Evolutionary conservation across 352 stramenopile species (phyloP).

Genomic region (Globisporangium nagaii): DNA sequence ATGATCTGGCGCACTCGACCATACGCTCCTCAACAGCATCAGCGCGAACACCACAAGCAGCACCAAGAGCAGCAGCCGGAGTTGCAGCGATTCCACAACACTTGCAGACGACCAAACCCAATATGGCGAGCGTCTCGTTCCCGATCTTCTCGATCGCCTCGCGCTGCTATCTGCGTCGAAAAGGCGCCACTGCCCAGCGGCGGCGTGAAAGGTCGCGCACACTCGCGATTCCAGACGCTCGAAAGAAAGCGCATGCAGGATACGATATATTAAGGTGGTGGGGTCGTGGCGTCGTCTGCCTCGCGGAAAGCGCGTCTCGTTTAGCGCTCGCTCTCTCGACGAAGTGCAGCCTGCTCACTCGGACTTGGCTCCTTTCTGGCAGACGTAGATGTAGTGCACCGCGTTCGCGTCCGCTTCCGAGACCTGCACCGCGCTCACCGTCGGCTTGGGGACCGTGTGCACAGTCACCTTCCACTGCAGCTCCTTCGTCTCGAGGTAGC

Average conservation of each 20-base stretch:
- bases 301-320: not conserved
- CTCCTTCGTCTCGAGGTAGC: slow-evolving; percentile 95
- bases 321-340: not conserved
- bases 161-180: too few relatives aligned
- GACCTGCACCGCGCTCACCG: slow-evolving; percentile 90
- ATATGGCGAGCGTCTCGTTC: too few relatives aligned
- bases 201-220: not conserved
- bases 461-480: slow-evolving; percentile 93
- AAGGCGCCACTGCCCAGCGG: not conserved
- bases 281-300: not conserved
- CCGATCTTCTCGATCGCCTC: too few relatives aligned
- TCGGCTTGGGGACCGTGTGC: slow-evolving; percentile 95
- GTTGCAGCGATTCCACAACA: too few relatives aligned
- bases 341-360: too few relatives aligned
- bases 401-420: slow-evolving; percentile 91
- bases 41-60: too few relatives aligned
- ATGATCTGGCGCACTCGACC: too few relatives aligned
- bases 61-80: too few relatives aligned
- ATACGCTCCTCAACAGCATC: too few relatives aligned
- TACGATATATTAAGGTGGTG: slow-evolving; percentile 9
- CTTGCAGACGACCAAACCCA: too few relatives aligned
- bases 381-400: slow-evolving; percentile 97
- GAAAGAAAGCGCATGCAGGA: not conserved
- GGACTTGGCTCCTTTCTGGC: slow-evolving; percentile 83
- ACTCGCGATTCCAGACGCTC: too few relatives aligned